Evolutionary conservation across 106 monocot genomes (phyloP).

Genomic region (Dioscorea dumetorum): DNA sequence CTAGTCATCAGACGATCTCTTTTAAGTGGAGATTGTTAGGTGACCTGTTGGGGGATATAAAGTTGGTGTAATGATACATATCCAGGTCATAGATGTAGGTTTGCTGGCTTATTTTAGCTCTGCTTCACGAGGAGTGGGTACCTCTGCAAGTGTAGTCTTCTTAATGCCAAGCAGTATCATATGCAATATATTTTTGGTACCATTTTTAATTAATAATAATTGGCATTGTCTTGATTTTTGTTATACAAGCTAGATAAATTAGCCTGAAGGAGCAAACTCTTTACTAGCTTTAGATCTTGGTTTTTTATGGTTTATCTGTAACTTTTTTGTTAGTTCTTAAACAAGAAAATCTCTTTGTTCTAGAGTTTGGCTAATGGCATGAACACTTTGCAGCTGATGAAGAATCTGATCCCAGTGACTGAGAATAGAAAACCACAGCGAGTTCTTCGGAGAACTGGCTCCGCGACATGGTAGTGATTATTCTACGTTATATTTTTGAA

Average conservation of each 20-base stretch:
- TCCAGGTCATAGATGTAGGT: neutral
- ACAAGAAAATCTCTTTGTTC: neutral
- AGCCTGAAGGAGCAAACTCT: too few species aligned
- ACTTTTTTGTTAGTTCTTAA: neutral
- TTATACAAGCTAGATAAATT: too few species aligned
- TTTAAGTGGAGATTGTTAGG: too few species aligned
- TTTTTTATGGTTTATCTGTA: neutral
- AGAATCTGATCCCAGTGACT: conserved; percentile 16
- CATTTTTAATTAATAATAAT: too few species aligned
- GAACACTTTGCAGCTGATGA: conserved; percentile 6
- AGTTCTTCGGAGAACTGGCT: conserved; percentile 3
- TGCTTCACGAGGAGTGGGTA: neutral
- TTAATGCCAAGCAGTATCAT: too few species aligned
- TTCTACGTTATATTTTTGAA: too few species aligned
- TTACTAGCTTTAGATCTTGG: neutral
- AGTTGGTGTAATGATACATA: too few species aligned
- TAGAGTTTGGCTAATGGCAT: neutral
- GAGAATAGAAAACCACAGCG: conserved; percentile 8
- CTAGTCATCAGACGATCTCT: too few species aligned
- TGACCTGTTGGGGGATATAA: too few species aligned
- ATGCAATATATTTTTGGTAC: too few species aligned
- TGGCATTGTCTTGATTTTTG: too few species aligned
- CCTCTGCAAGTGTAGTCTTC: neutral
- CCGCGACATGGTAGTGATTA: neutral
- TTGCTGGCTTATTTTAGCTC: neutral